Percentiles rank a stretch among this genome's conserved stretches.
phyloP scores from a whole-genome alignment of 2,329 filamentous ascomycete species.

The Alternaria sp. region DNA sequence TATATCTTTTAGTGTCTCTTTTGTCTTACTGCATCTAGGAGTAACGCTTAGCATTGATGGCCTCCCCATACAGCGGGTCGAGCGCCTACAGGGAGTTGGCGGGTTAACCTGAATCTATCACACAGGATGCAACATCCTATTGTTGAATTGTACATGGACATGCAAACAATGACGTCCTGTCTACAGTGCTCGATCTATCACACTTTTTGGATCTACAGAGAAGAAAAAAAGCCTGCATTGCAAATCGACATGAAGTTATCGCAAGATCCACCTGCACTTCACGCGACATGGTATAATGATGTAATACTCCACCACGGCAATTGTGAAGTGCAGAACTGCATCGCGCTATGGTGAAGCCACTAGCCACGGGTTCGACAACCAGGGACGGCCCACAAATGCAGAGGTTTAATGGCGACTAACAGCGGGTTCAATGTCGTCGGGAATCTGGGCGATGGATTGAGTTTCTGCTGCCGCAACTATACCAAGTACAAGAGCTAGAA shows the following conservation, averaged over 20 bases:
- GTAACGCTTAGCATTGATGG: constrained; percentile 16
- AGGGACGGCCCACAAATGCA: constrained; percentile 3
- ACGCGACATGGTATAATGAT: neutral
- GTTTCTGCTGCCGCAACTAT: neutral
- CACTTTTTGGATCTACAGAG: neutral
- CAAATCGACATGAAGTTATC: neutral
- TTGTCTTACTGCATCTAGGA: constrained; percentile 18
- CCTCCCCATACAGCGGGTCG: constrained; percentile 23
- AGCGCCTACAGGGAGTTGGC: constrained; percentile 21
- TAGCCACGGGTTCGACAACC: neutral
- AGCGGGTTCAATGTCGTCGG: neutral
- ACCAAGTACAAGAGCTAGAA: neutral
- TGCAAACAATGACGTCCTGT: neutral
- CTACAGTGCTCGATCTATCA: neutral
- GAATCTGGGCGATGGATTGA: neutral
- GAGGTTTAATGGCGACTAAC: neutral
- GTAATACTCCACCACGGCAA: constrained; percentile 5
- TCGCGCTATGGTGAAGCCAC: neutral
- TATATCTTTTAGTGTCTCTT: constrained; percentile 10
- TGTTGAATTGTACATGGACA: neutral
- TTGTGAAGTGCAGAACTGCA: neutral
- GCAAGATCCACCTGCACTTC: neutral
- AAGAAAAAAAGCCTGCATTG: neutral
- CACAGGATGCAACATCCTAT: neutral
- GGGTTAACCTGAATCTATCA: neutral